Evolutionary conservation across 176 grass and related monocot genomes (phyloP).

Genomic region (Eragrostis nindensis): DNA sequence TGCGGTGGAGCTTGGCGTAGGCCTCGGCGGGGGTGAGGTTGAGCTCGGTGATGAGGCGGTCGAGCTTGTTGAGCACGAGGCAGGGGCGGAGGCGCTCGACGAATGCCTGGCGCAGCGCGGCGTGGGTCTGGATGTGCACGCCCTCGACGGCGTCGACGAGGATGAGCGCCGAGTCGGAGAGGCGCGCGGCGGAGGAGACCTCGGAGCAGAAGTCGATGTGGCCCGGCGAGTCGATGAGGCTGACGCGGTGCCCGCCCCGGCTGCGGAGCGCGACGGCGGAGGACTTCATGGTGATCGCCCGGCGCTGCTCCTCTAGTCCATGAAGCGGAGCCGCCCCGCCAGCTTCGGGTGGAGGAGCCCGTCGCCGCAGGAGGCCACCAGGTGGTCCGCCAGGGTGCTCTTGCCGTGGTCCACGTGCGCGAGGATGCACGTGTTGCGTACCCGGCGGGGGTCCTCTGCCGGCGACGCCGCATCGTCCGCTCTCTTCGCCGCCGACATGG

Average conservation of each 20-base stretch:
- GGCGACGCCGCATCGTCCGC: not conserved
- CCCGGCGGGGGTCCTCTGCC: slow-evolving; percentile 27
- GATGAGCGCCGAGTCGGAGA: slow-evolving; percentile 78
- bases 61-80: slow-evolving; percentile 96
- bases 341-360: slow-evolving; percentile 72
- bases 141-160: slow-evolving; percentile 87
- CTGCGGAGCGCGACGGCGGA: slow-evolving; percentile 58
- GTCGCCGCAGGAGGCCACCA: slow-evolving; percentile 77
- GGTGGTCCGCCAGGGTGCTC: slow-evolving; percentile 89
- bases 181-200: slow-evolving; percentile 82
- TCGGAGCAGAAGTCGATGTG: slow-evolving; percentile 97
- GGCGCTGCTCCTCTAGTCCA: slow-evolving; percentile 94
- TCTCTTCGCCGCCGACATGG: slow-evolving; percentile 40
- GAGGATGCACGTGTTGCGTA: slow-evolving; percentile 95
- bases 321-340: slow-evolving; percentile 70
- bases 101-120: slow-evolving; percentile 85
- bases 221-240: slow-evolving; percentile 95
- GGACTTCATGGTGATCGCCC: slow-evolving; percentile 94
- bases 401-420: slow-evolving; percentile 96
- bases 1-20: slow-evolving; percentile 67
- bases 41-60: slow-evolving; percentile 88
- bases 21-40: slow-evolving; percentile 74
- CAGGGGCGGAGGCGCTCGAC: slow-evolving; percentile 80
- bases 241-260: slow-evolving; percentile 55
- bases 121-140: slow-evolving; percentile 87